Percentiles rank a stretch among this genome's conserved stretches.
Evolutionary conservation across 257 asterid species (phyloP).

Genomic region (Sherardia arvensis): DNA sequence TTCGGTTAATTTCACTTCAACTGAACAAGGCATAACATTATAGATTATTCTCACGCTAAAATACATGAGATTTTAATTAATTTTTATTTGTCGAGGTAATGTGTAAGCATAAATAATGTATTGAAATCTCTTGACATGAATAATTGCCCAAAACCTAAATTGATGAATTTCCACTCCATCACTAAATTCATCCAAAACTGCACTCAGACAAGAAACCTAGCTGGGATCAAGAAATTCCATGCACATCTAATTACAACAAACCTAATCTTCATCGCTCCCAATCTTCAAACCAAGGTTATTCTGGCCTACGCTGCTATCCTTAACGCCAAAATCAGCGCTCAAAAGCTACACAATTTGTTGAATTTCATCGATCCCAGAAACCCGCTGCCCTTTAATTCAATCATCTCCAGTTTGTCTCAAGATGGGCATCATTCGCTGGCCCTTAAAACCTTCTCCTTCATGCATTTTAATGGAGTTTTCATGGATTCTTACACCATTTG

Average conservation of each 20-base stretch:
- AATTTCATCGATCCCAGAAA: slow-evolving; percentile 44
- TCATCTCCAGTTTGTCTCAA: slow-evolving; percentile 63
- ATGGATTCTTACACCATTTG: slow-evolving; percentile 48
- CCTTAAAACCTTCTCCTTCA: slow-evolving; percentile 46
- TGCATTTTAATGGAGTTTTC: slow-evolving; percentile 47
- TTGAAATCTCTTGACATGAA: not conserved
- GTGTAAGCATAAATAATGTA: too few species aligned
- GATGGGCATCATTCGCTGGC: slow-evolving; percentile 39
- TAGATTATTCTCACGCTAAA: too few species aligned
- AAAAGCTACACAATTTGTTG: slow-evolving; percentile 31
- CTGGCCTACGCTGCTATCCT: slow-evolving; percentile 29
- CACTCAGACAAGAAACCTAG: slow-evolving; percentile 37
- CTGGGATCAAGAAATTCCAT: slow-evolving; percentile 31
- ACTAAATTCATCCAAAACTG: slow-evolving; percentile 40
- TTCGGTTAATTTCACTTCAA: too few species aligned
- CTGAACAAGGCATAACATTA: too few species aligned
- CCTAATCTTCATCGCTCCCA: slow-evolving; percentile 43
- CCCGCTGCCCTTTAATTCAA: slow-evolving; percentile 57
- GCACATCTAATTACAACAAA: slow-evolving; percentile 45
- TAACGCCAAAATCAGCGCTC: slow-evolving; percentile 6
- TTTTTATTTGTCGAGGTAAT: too few species aligned
- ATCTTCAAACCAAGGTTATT: slow-evolving; percentile 50
- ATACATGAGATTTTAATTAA: too few species aligned
- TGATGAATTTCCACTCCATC: slow-evolving; percentile 26
- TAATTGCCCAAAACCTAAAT: not conserved